phyloP scores from a whole-genome alignment of 1,139 yeast species.

The Wickerhamomyces sp. region DNA sequence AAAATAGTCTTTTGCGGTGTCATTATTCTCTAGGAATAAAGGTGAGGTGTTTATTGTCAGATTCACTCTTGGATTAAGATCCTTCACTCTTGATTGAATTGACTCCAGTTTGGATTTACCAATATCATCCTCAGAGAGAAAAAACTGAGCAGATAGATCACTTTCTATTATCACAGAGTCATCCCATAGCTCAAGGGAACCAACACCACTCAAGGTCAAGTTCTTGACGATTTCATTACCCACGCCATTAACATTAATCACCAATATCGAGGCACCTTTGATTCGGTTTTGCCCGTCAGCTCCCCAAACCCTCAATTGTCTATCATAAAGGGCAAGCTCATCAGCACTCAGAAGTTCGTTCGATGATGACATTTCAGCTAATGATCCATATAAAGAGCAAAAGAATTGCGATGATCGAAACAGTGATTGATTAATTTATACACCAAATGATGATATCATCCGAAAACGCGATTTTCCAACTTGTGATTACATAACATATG shows the following conservation, averaged over 20 bases:
- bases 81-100: conserved; percentile 51
- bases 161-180: conserved; percentile 45
- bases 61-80: conserved; percentile 74
- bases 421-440: too few species aligned
- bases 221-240: conserved; percentile 83
- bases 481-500: too few species aligned
- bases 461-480: too few species aligned
- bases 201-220: conserved; percentile 84
- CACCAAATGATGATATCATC: too few species aligned
- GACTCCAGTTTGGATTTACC: conserved; percentile 54
- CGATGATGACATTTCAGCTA: background rate
- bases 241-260: conserved; percentile 65
- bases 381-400: too few species aligned
- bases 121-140: conserved; percentile 53
- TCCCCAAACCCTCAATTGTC: conserved; percentile 97
- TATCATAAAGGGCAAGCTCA: conserved; percentile 87
- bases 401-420: too few species aligned
- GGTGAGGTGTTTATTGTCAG: conserved; percentile 34
- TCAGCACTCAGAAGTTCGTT: conserved; percentile 37
- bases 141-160: conserved; percentile 77
- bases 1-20: conserved; percentile 38
- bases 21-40: conserved; percentile 21
- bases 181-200: conserved; percentile 70
- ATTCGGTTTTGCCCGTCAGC: conserved; percentile 83
- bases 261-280: conserved; percentile 64